Evolutionary conservation across 163 green algal genomes (phyloP), one percentile per base, ranked within the genome.

Genomic region (Chlorella variabilis): DNA sequence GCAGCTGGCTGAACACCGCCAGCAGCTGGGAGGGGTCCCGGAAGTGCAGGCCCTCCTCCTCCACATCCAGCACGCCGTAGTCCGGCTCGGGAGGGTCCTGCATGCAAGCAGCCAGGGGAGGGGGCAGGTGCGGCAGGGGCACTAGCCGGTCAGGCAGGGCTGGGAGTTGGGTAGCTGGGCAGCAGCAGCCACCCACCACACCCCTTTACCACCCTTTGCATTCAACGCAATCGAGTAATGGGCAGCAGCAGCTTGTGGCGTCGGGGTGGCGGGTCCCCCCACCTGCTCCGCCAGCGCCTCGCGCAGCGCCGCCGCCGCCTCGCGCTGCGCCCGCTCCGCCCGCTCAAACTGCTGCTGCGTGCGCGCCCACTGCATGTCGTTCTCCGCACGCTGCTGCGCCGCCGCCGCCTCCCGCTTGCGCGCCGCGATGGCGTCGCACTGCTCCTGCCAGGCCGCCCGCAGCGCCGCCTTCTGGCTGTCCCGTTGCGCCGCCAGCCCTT

Each of bases 311-410:
- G 51, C 49, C 27, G 29, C 48, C 2, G 65, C 54, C 51, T 83
- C 66, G 0, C 77, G 36, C 5, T 69, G n/a, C 8, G 70, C 79
- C 45, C 34, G 42, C 59, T 73, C 70, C 17, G 79, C 79, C 33
- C 41, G 33, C 41, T 85, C 77, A 48, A 51, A 85, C 61, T 80
- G 68, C 79, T 85, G 79, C 61, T 85, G 79, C 41, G 79, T 85
- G 59, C 69, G 62, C 2, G 79, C 79, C 45, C 70, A 78, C n/a
- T 78, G 59, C 68, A 85, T 73, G 70, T 66, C 79, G 36, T 80
- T 59, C 59, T 80, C 70, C 7, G 79, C 79, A 3, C 48, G 41
- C 71, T 85, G 70, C 71, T 48, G 36, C 15, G 41, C 79, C 1
- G 59, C 69, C 27, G 41, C 39, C 0, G 79, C 79, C 4, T 33